A percentile compares a stretch with the other conserved stretches of the same genome.
These are phyloP conservation scores for Cercospora sesami DNA, from an alignment of 2,329 filamentous ascomycete species.

Conservation along the genomic window DNA sequence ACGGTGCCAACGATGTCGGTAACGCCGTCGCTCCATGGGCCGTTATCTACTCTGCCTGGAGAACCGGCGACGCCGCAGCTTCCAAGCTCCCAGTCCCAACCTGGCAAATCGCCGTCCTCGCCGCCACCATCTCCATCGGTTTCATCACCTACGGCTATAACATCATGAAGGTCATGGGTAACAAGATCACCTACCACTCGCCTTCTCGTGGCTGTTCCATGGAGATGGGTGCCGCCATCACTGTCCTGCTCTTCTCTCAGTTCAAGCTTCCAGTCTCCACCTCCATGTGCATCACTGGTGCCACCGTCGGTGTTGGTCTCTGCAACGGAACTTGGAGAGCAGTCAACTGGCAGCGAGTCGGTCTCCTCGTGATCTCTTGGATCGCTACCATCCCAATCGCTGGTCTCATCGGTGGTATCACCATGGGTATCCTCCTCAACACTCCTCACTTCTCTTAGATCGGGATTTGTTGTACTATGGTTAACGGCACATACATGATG, in stretches of 20 bases:
- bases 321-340: conserved; percentile 60
- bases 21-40: conserved; percentile 65
- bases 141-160: conserved; percentile 65
- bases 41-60: conserved; percentile 63
- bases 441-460: conserved; percentile 49
- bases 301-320: conserved; percentile 63
- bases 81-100: conserved; percentile 67
- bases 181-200: conserved; percentile 61
- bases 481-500: neutral
- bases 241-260: conserved; percentile 64
- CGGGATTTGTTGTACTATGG: neutral
- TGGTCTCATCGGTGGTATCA: conserved; percentile 58
- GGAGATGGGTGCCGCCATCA: conserved; percentile 63
- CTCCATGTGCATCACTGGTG: conserved; percentile 64
- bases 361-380: conserved; percentile 62
- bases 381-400: conserved; percentile 60
- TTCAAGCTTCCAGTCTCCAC: conserved; percentile 64
- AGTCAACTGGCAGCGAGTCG: conserved; percentile 65
- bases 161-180: conserved; percentile 62
- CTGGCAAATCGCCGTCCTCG: conserved; percentile 74
- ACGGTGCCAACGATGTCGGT: conserved; percentile 67
- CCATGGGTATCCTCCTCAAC: conserved; percentile 65
- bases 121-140: conserved; percentile 55
- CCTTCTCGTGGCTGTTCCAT: conserved; percentile 56
- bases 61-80: conserved; percentile 48